These are phyloP conservation scores for Trametes coccinea DNA, from an alignment of 768 basidiomycete species.

Conservation along the genomic window DNA sequence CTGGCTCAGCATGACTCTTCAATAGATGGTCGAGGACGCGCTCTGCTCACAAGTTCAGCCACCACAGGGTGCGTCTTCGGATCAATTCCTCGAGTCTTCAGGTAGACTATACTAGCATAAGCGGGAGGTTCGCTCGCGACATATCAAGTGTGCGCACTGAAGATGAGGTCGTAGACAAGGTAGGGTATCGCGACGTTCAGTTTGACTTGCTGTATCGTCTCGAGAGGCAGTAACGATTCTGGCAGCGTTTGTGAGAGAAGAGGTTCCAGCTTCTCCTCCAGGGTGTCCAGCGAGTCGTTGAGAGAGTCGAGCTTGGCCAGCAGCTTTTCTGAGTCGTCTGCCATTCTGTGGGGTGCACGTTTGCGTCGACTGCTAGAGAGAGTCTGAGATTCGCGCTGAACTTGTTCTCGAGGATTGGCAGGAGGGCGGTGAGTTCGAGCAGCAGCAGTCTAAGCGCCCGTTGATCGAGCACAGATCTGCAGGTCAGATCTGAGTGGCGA, in stretches of 20 bases:
- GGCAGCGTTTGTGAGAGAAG: constrained; percentile 67
- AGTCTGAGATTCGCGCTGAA: too few species aligned
- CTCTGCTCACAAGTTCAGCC: constrained; percentile 57
- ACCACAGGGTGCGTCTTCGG: constrained; percentile 78
- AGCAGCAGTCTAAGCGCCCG: constrained; percentile 3
- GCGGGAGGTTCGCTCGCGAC: neutral
- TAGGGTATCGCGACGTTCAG: constrained; percentile 80
- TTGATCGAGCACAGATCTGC: constrained; percentile 4
- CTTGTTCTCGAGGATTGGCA: too few species aligned
- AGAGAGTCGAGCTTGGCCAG: constrained; percentile 48
- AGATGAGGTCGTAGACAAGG: constrained; percentile 81
- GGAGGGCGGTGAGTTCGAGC: neutral
- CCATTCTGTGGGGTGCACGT: constrained; percentile 31
- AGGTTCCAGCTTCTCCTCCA: constrained; percentile 67
- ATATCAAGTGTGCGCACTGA: constrained; percentile 47
- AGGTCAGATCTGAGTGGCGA: constrained; percentile 3
- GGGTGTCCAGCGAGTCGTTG: constrained; percentile 59
- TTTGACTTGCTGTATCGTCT: constrained; percentile 80
- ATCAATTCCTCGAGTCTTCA: constrained; percentile 78
- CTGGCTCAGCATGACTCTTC: neutral
- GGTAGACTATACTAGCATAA: constrained; percentile 55
- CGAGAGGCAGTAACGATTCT: constrained; percentile 62
- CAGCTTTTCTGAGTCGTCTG: constrained; percentile 38
- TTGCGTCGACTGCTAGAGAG: neutral
- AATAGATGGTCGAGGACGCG: too few species aligned